phyloP scores from a whole-genome alignment of 805 yeast species.

The Hanseniaspora opuntiae region DNA sequence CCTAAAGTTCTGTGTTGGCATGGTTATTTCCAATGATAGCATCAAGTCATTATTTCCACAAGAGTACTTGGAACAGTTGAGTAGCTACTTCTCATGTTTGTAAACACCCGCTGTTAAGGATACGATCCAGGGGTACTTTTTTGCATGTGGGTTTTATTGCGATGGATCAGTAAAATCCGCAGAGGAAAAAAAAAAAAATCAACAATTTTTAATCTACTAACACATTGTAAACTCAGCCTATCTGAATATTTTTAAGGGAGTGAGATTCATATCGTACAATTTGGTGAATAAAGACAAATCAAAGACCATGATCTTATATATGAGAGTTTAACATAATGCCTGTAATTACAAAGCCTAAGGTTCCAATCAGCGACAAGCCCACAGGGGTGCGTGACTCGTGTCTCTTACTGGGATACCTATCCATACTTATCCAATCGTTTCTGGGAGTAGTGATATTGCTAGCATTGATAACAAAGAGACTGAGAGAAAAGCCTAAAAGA shows the following conservation, averaged over 20 bases:
- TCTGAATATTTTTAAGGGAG: background rate
- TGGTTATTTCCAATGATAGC: conserved; percentile 18
- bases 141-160: too few relatives aligned
- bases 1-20: conserved; percentile 22
- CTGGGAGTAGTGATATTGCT: conserved; percentile 68
- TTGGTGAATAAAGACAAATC: background rate
- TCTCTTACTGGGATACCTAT: conserved; percentile 71
- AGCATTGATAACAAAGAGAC: conserved; percentile 61
- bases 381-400: conserved; percentile 27
- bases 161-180: too few relatives aligned
- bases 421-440: conserved; percentile 59
- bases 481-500: conserved; percentile 65
- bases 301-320: background rate
- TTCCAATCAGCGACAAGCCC: background rate
- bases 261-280: background rate
- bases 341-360: conserved; percentile 11
- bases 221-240: too few relatives aligned
- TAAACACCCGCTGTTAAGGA: conserved; percentile 17
- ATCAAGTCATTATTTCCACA: conserved; percentile 7
- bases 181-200: background rate
- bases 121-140: too few relatives aligned
- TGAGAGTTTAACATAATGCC: conserved; percentile 12
- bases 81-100: conserved; percentile 17
- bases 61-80: conserved; percentile 7
- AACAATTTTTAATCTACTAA: background rate